Evolutionary conservation across 2,329 filamentous ascomycete genomes (phyloP), one percentile per base, ranked within the genome.

Genomic region (Aspergillus uvarum): DNA sequence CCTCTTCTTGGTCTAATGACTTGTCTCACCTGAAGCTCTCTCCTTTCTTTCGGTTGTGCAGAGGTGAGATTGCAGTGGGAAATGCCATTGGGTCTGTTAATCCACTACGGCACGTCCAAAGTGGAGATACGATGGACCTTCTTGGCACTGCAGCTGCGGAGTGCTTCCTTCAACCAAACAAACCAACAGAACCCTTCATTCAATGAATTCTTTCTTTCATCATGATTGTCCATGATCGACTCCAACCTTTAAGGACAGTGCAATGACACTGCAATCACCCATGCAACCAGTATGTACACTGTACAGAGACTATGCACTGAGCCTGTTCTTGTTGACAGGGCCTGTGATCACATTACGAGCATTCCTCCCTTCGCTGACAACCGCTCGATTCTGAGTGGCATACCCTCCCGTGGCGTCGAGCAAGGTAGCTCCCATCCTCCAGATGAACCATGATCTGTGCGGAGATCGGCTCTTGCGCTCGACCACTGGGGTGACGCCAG

Each of bases 361-460:
- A 19, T 44, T 44, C 38, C 38, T 44, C 16, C 38, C 3, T 44
- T 44, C 31, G 61, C 61, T 64, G 59, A 62, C 57, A 59, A 60
- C 58, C 51, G 26, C 47, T 58, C 54, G 59, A 53, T 55, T 50
- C 44, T 57, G 51, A 63, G 47, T 63, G 62, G 56, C 59, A 59
- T 56, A 32, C 38, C 14, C 22, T 54, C 26, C 44, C 47, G 48
- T 54, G 22, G 44, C 49, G 26, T 31, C 6, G 58, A 54, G 62
- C 59, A 59, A 64, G 62, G 57, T 59, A 54, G 55, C 58, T 60
- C 31, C 56, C 29, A 42, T 38, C 53, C 58, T 59, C 60, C 56
- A 56, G 60, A 64, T 50, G 61, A 63, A 64, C 61, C 60, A 64
- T 68, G 66, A 67, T 67, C 66, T 65, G 65, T 65, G 66, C 58